phyloP scores from a whole-genome alignment of 2,329 filamentous ascomycete genomes.

The Aspergillus sp. region DNA sequence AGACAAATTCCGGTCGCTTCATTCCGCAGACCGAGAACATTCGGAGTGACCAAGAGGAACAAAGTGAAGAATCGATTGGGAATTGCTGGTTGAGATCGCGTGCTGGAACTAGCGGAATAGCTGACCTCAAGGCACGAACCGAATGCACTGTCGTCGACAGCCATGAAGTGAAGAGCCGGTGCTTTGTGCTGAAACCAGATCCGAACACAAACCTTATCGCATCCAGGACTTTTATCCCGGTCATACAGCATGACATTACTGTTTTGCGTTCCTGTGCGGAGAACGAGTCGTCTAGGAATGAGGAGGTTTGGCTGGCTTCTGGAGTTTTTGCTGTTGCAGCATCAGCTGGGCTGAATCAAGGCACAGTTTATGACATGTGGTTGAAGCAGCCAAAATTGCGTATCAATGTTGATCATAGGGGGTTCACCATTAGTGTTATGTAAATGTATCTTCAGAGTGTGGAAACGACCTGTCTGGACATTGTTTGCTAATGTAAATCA shows the following conservation, averaged over 20 bases:
- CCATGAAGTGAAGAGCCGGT: neutral
- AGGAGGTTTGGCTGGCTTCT: constrained; percentile 2
- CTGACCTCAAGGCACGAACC: neutral
- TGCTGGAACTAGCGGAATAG: constrained; percentile 1
- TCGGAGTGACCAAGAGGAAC: no score
- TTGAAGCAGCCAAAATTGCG: neutral
- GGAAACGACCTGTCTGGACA: no score
- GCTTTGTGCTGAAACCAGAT: constrained; percentile 3
- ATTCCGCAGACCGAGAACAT: no score
- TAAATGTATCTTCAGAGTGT: no score
- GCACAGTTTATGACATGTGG: constrained; percentile 4
- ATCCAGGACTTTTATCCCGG: constrained; percentile 5
- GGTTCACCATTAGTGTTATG: neutral
- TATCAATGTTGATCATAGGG: neutral
- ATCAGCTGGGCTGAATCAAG: neutral
- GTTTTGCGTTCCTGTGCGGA: neutral
- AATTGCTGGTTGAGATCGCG: neutral
- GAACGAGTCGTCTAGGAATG: no score
- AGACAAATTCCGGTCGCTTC: neutral
- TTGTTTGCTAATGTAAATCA: neutral
- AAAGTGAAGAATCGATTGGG: neutral
- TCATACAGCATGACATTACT: neutral
- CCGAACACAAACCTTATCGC: constrained; percentile 11
- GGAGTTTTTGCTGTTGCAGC: constrained; percentile 8
- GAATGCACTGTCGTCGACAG: neutral